Evolutionary conservation across 202 grass and related monocot species (phyloP), one percentile per base, ranked within the genome.

Genomic region (Panicum virgatum): DNA sequence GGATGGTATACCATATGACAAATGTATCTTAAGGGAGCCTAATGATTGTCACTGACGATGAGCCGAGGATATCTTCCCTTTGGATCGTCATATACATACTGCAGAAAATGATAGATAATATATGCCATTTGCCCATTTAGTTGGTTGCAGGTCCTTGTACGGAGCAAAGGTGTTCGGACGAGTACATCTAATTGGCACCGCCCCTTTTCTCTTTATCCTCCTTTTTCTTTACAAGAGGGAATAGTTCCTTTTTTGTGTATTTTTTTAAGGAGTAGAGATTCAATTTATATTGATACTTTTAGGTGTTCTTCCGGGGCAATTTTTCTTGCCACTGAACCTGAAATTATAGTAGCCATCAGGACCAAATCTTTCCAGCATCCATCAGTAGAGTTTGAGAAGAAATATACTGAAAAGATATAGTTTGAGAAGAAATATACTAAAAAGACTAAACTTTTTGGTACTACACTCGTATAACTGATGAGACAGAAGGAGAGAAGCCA

Each of bases 111-210:
- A 46, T 54, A n/a, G 7, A 9, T 45, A 30, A 3, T 30, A 62
- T 46, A 0, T 75, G 30, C 14, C 10, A n/a, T 3, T 54, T 52
- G 8, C 16, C 47, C 47, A 51, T 51, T 77, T 43, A 11, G 18
- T n/a, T n/a, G n/a, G 38, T 22, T 66, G 5, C 26, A 47, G 50
- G 43, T 60, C 68, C 51, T 43, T 19, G 46, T 48, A n/a, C 48
- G 37, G 61, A 66, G 40, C 12, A 78, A 66, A 83, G 5, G 18
- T 23, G 43, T 27, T 73, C 83, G 59, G 20, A 76, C 71, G 19
- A 66, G 34, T 56, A 56, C 10, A 74, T 74, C n/a, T 65, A 64
- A 14, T 15, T n/a, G 23, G 14, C 34, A 11, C 19, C 23, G 1
- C 10, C 9, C 16, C 18, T 56, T 80, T 42, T 50, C 12, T 9